Evolutionary conservation across 1,284 basidiomycete genomes (phyloP).

Genomic region (Veloboletus limbatus): DNA sequence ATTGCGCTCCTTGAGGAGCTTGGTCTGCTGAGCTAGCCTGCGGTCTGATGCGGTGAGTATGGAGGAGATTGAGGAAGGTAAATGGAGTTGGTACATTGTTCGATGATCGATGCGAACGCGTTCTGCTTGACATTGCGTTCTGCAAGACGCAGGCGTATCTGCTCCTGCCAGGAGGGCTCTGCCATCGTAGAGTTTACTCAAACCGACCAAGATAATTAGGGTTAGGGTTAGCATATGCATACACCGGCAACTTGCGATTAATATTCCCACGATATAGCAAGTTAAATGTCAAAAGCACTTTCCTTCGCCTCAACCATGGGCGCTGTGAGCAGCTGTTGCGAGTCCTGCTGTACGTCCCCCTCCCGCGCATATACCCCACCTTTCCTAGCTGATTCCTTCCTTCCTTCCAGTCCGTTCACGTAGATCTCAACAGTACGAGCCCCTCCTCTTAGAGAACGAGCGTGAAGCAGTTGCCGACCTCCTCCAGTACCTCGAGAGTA

Average conservation of each 20-base stretch:
- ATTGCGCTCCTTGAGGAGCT: conserved; percentile 87
- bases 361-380: conserved; percentile 15
- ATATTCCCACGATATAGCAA: conserved; percentile 19
- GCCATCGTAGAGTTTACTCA: conserved; percentile 59
- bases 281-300: conserved; percentile 2
- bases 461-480: conserved; percentile 98
- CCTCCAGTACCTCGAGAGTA: conserved; percentile 97
- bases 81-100: conserved; percentile 68
- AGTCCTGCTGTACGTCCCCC: conserved; percentile 64
- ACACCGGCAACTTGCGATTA: conserved; percentile 18
- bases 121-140: conserved; percentile 75
- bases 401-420: conserved; percentile 62
- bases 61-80: conserved; percentile 1
- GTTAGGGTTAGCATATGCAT: conserved; percentile 27
- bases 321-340: conserved; percentile 69
- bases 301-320: conserved; percentile 39
- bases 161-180: conserved; percentile 79
- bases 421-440: conserved; percentile 87
- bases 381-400: conserved; percentile 8
- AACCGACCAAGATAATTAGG: conserved; percentile 12
- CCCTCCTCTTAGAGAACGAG: conserved; percentile 94
- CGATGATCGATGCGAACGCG: conserved; percentile 79
- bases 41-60: conserved; percentile 57
- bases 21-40: conserved; percentile 84
- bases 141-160: conserved; percentile 69